A percentile compares a stretch with the other conserved stretches of the same genome.
These are phyloP conservation scores for Phytophthora ohioensis DNA, from an alignment of 352 stramenopile genomes.

Conservation along the genomic window DNA sequence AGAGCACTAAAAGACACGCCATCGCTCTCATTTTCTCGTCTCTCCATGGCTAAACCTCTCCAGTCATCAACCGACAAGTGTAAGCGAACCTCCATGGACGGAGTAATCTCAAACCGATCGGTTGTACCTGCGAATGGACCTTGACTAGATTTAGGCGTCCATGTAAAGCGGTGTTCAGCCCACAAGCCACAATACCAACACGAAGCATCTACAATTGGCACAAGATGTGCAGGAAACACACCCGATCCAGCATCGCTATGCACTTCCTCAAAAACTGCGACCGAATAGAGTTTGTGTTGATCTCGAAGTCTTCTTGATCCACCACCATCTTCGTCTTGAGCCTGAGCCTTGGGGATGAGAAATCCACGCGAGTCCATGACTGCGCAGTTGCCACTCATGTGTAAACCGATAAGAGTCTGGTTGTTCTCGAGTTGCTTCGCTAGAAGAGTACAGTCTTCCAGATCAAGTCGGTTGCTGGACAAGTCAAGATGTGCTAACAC, in stretches of 20 bases:
- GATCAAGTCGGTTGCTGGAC: conserved; percentile 76
- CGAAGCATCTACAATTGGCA: conserved; percentile 65
- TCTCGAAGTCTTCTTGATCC: conserved; percentile 51
- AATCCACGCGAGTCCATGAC: conserved; percentile 75
- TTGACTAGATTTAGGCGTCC: conserved; percentile 52
- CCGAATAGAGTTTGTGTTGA: conserved; percentile 84
- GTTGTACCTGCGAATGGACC: conserved; percentile 47
- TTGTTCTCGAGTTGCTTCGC: conserved; percentile 73
- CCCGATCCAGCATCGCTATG: conserved; percentile 67
- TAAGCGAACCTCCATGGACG: conserved; percentile 55
- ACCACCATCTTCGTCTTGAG: conserved; percentile 35
- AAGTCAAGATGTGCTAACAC: conserved; percentile 74
- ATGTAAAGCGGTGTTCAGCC: conserved; percentile 79
- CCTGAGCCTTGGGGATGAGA: conserved; percentile 59
- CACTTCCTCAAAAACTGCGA: conserved; percentile 75
- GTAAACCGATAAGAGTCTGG: conserved; percentile 75
- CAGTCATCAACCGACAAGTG: conserved; percentile 81
- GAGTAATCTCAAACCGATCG: conserved; percentile 42
- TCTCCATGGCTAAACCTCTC: conserved; percentile 71
- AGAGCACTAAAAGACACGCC: conserved; percentile 61
- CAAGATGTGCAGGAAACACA: conserved; percentile 58
- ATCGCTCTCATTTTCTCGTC: conserved; percentile 47
- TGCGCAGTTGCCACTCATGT: conserved; percentile 83
- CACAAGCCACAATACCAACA: conserved; percentile 86
- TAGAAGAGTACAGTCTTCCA: conserved; percentile 66